These are phyloP conservation scores for Glutinoglossum americanum DNA, from an alignment of 495 filamentous ascomycete species.

Conservation along the genomic window DNA sequence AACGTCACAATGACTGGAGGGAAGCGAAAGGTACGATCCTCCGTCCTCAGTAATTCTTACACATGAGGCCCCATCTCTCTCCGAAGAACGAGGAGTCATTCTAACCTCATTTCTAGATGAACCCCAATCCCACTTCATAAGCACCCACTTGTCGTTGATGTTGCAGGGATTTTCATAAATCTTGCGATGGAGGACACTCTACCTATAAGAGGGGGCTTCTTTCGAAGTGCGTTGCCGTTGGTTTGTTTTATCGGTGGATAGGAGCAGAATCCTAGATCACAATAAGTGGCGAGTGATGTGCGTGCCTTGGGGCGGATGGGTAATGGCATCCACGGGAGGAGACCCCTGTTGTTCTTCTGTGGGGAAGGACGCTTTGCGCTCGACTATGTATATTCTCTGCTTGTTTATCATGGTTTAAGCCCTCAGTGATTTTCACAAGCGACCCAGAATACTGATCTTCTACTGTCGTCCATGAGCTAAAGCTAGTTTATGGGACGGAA, in stretches of 20 bases:
- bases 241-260: background rate
- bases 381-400: background rate
- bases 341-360: background rate
- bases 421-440: background rate
- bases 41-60: background rate
- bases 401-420: background rate
- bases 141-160: background rate
- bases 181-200: background rate
- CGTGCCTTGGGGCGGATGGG: background rate
- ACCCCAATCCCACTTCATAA: conserved; percentile 38
- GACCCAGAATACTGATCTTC: background rate
- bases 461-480: background rate
- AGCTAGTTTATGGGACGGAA: too few species aligned
- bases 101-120: conserved; percentile 24
- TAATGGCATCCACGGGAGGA: background rate
- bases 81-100: background rate
- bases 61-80: background rate
- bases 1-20: conserved; percentile 98
- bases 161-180: background rate
- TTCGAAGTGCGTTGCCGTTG: background rate
- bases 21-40: conserved; percentile 70
- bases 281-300: background rate
- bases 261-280: background rate
- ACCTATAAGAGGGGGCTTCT: background rate
- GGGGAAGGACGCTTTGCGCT: background rate